phyloP scores from a whole-genome alignment of 805 yeast genomes.

The Starmerella vitae region DNA sequence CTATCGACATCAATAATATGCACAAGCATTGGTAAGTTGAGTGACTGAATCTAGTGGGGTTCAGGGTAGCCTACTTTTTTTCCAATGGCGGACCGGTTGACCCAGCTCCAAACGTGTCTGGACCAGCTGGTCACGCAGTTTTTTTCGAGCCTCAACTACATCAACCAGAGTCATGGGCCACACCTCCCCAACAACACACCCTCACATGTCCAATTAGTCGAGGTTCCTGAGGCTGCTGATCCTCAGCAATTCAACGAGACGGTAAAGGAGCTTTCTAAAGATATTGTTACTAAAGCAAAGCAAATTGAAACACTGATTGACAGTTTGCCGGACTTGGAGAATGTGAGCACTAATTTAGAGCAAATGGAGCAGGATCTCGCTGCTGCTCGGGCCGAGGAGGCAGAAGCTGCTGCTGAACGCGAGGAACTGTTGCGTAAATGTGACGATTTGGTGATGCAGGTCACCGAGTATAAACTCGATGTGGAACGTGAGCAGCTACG shows the following conservation, averaged over 20 bases:
- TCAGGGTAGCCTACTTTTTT: background rate
- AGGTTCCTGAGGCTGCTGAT: conserved; percentile 36
- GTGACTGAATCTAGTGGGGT: background rate
- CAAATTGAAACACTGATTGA: conserved; percentile 79
- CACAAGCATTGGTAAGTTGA: conserved; percentile 26
- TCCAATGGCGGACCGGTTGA: conserved; percentile 48
- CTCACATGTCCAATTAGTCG: conserved; percentile 33
- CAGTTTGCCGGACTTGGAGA: conserved; percentile 86
- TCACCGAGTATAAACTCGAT: conserved; percentile 37
- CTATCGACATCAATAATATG: conserved; percentile 84
- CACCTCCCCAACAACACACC: conserved; percentile 35
- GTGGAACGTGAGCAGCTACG: too few species aligned
- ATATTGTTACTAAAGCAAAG: conserved; percentile 69
- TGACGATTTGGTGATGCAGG: conserved; percentile 48
- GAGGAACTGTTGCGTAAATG: conserved; percentile 49
- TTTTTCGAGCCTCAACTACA: conserved; percentile 27
- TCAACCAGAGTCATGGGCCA: conserved; percentile 62
- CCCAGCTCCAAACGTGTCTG: conserved; percentile 78
- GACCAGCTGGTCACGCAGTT: conserved; percentile 41
- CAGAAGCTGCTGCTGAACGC: conserved; percentile 46
- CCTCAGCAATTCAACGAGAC: conserved; percentile 28
- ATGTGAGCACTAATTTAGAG: conserved; percentile 55
- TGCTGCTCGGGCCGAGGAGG: conserved; percentile 45
- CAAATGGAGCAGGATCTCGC: conserved; percentile 49
- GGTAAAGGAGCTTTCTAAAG: conserved; percentile 67